Evolutionary conservation across 805 yeast genomes (phyloP).

Genomic region (Lipomyces starkeyi): DNA sequence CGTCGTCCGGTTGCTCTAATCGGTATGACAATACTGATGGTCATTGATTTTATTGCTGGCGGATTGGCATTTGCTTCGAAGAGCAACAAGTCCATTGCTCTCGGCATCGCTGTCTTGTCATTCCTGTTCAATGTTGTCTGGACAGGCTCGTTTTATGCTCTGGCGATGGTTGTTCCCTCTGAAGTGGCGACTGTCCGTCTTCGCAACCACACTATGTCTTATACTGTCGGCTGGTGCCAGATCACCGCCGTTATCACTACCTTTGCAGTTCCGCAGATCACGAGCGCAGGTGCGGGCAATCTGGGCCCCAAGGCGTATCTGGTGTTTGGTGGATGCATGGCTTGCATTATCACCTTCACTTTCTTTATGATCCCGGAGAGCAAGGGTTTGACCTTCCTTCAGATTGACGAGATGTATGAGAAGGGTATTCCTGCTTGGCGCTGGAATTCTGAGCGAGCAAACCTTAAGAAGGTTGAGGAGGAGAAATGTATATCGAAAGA

Average conservation of each 20-base stretch:
- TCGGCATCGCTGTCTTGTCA: conserved; percentile 13
- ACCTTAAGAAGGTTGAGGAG: not conserved
- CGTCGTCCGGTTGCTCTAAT: conserved; percentile 18
- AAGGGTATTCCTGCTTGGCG: conserved; percentile 24
- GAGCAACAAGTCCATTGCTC: not conserved
- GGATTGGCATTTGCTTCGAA: conserved; percentile 11
- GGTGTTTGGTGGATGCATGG: conserved; percentile 22
- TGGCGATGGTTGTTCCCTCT: conserved; percentile 12
- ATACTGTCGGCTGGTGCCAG: conserved; percentile 15
- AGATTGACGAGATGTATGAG: conserved; percentile 70
- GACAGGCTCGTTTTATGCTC: conserved; percentile 13
- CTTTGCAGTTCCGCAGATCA: conserved; percentile 15
- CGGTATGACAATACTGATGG: conserved; percentile 15
- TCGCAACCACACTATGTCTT: conserved; percentile 19
- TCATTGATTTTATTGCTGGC: conserved; percentile 19
- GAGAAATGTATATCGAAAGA: not conserved
- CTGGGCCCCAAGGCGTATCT: conserved; percentile 18
- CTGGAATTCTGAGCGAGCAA: conserved; percentile 3
- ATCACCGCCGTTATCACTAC: conserved; percentile 17
- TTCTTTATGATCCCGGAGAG: conserved; percentile 79
- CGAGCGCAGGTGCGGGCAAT: conserved; percentile 21
- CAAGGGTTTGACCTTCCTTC: conserved; percentile 80
- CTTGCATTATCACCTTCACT: conserved; percentile 56
- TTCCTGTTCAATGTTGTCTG: conserved; percentile 17
- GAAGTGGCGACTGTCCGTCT: conserved; percentile 15